These are phyloP conservation scores for Usnea hakonensis DNA, from an alignment of 495 filamentous ascomycete species.

Conservation along the genomic window DNA sequence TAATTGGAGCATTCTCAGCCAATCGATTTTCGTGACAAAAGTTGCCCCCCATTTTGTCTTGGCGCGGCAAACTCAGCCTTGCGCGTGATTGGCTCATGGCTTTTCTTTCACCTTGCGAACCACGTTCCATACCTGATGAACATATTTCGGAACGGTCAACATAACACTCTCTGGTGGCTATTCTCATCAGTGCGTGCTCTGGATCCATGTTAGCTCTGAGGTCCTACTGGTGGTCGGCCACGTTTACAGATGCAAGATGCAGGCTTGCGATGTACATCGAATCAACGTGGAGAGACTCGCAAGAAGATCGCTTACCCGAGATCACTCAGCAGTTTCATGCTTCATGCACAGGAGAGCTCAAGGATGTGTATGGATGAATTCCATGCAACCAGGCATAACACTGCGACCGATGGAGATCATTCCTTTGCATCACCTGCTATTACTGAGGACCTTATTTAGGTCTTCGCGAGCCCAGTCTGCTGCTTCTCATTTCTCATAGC, in stretches of 20 bases:
- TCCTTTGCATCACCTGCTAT: no score
- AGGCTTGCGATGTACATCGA: background rate
- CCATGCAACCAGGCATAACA: background rate
- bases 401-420: background rate
- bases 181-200: no score
- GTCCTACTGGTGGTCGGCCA: background rate
- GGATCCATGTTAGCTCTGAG: background rate
- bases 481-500: background rate
- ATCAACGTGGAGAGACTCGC: background rate
- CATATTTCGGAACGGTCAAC: no score
- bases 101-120: background rate
- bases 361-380: background rate
- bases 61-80: background rate
- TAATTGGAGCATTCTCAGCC: background rate
- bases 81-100: background rate
- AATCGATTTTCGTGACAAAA: background rate
- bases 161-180: no score
- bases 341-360: background rate
- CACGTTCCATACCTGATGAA: background rate
- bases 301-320: background rate
- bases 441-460: background rate
- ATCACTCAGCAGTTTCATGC: background rate
- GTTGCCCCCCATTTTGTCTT: background rate
- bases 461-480: background rate
- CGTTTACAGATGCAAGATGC: background rate